Percentiles rank a stretch among this genome's conserved stretches.
Conservation (phyloP, 345 rosid genomes). For the Carallia pectinifolia region DNA sequence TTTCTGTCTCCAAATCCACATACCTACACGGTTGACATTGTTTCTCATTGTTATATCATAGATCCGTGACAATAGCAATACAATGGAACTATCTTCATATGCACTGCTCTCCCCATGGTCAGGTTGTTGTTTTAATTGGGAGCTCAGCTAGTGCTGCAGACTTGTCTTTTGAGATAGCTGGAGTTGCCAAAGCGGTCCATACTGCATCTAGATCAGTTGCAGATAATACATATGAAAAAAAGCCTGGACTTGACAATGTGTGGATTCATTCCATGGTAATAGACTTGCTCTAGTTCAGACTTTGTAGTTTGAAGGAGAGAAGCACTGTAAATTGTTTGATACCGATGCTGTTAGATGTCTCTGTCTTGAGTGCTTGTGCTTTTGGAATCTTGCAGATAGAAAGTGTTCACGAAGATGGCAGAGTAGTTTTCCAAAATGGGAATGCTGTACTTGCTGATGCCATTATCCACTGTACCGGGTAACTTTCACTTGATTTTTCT, state of each 20-base stretch:
- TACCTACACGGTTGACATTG: neutral
- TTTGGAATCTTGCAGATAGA: conserved; percentile 4
- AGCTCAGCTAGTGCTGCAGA: conserved; percentile 63
- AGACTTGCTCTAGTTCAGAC: neutral
- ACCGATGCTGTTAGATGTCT: neutral
- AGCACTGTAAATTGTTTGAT: neutral
- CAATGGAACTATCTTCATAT: neutral
- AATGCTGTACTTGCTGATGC: neutral
- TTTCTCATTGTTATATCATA: neutral
- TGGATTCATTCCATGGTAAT: conserved; percentile 73
- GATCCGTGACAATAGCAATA: neutral
- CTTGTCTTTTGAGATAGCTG: conserved; percentile 58
- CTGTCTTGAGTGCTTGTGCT: neutral
- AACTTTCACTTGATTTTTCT: neutral
- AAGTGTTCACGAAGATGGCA: conserved; percentile 13
- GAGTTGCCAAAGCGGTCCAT: conserved; percentile 69
- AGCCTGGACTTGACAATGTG: conserved; percentile 39
- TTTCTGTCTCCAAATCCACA: too few species aligned
- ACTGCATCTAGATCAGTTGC: conserved; percentile 53
- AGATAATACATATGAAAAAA: conserved; percentile 37
- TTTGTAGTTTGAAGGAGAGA: neutral
- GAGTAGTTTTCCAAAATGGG: conserved; percentile 6
- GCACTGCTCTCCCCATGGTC: neutral
- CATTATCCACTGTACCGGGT: neutral
- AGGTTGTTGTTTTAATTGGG: conserved; percentile 66